phyloP scores from a whole-genome alignment of 495 filamentous ascomycete species.

The Talaromyces stipitatus region DNA sequence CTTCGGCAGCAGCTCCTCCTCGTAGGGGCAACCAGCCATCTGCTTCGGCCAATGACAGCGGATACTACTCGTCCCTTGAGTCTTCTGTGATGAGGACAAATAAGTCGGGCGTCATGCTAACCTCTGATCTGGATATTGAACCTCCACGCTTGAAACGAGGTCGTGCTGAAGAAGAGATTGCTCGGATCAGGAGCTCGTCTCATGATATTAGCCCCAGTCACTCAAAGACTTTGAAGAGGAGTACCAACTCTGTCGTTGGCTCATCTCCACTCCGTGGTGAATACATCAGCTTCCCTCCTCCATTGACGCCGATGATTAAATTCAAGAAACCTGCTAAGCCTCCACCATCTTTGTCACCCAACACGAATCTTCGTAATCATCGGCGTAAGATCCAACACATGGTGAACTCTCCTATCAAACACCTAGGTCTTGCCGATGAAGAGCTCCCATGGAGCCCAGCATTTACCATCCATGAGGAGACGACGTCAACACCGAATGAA shows the following conservation, averaged over 20 bases:
- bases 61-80: constrained; percentile 95
- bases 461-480: constrained; percentile 56
- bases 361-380: constrained; percentile 89
- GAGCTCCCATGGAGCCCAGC: constrained; percentile 69
- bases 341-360: constrained; percentile 83
- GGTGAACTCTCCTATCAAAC: constrained; percentile 79
- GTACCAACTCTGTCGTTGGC: constrained; percentile 36
- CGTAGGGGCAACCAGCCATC: constrained; percentile 62
- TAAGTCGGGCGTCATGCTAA: constrained; percentile 50
- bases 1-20: constrained; percentile 44
- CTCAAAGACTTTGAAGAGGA: constrained; percentile 40
- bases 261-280: constrained; percentile 52
- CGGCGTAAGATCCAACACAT: constrained; percentile 79
- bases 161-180: constrained; percentile 91
- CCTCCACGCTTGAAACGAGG: constrained; percentile 76
- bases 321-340: constrained; percentile 76
- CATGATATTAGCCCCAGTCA: constrained; percentile 79
- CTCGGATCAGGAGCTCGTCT: constrained; percentile 83
- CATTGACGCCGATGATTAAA: constrained; percentile 79
- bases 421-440: constrained; percentile 56
- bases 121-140: constrained; percentile 64
- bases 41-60: constrained; percentile 78
- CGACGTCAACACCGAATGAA: constrained; percentile 37
- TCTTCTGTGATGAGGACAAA: constrained; percentile 78
- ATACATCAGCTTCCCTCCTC: constrained; percentile 57